Conservation (phyloP, 2,329 filamentous ascomycete genomes). For the Pseudocercospora fijiensis region DNA sequence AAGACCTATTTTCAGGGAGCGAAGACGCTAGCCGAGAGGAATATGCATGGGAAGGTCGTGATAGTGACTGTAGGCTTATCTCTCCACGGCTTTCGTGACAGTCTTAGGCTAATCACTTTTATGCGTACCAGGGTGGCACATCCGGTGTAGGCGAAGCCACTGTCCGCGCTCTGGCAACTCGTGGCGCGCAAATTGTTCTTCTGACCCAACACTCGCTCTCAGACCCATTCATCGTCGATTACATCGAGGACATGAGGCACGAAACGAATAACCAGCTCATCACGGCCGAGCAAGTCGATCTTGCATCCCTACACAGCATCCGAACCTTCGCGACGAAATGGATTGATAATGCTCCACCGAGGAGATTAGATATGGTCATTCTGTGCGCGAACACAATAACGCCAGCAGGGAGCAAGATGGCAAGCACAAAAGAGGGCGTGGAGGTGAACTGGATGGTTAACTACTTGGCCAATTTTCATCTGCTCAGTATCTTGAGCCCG, state of each 20-base stretch:
- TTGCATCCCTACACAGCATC: conserved; percentile 83
- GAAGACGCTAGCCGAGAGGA: conserved; percentile 70
- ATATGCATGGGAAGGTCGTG: conserved; percentile 90
- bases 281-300: conserved; percentile 92
- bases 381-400: conserved; percentile 79
- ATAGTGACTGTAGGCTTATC: conserved; percentile 71
- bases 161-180: conserved; percentile 69
- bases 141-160: conserved; percentile 84
- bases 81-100: neutral
- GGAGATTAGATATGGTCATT: conserved; percentile 85
- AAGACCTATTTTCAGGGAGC: conserved; percentile 80
- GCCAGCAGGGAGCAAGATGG: conserved; percentile 59
- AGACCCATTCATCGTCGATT: conserved; percentile 88
- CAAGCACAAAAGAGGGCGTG: conserved; percentile 68
- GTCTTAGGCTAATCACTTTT: conserved; percentile 21
- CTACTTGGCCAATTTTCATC: conserved; percentile 92
- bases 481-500: conserved; percentile 86
- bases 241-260: conserved; percentile 80
- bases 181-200: conserved; percentile 87
- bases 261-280: conserved; percentile 80
- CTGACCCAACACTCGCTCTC: conserved; percentile 77
- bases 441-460: conserved; percentile 94
- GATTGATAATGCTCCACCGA: conserved; percentile 91
- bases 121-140: conserved; percentile 67
- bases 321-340: conserved; percentile 93